Base-by-base conservation (phyloP, 2,329 filamentous ascomycete genomes). In the Leptographium flavum region DNA sequence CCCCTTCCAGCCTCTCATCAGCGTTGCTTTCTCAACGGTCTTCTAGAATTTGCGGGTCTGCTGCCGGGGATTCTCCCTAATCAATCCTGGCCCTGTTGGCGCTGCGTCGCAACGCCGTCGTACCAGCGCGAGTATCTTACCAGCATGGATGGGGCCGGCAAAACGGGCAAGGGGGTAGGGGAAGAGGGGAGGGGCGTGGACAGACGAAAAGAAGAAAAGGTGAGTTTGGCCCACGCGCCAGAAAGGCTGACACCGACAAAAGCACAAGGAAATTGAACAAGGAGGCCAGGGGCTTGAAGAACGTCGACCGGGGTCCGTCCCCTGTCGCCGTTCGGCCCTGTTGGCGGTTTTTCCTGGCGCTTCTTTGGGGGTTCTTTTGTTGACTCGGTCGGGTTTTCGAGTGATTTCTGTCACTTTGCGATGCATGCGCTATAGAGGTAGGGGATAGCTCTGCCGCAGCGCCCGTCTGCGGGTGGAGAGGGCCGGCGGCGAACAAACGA, bases 31-130 rank as follows among this genome's bases (percentile, higher is more conserved):
- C 58, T 65, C 64, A 68, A 69, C 65, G 64, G 63, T 60, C 59
- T 64, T 66, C 60, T 64, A 63, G 60, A 64, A 63, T 61, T 59
- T 63, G 63, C 62, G 66, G 66, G 62, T 56, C 66, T 54, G 54
- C 52, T 54, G 52, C 67, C 65, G 65, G 64, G 68, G 63, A 64
- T 68, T 68, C 60, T 63, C 58, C 60, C 56, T 30, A 30, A 21
- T 14, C 19, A 19, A 13, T 27, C 35, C 36, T 45, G 35, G 36
- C 7, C 35, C n/a, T n/a, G n/a, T n/a, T 23, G 13, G 19, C 21
- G 27, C 35, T 39, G 10, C 36, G 33, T 17, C 25, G 25, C 36
- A 27, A 39, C 5, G 32, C n/a, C 8, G 5, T 9, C 32, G 27
- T 30, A 32, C 6, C 9, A 32, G 10, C 15, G 6, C 6, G 30